A percentile compares a stretch with the other conserved stretches of the same genome.
Evolutionary conservation across 805 yeast genomes (phyloP).

Genomic region (Metschnikowia noctiluminum): DNA sequence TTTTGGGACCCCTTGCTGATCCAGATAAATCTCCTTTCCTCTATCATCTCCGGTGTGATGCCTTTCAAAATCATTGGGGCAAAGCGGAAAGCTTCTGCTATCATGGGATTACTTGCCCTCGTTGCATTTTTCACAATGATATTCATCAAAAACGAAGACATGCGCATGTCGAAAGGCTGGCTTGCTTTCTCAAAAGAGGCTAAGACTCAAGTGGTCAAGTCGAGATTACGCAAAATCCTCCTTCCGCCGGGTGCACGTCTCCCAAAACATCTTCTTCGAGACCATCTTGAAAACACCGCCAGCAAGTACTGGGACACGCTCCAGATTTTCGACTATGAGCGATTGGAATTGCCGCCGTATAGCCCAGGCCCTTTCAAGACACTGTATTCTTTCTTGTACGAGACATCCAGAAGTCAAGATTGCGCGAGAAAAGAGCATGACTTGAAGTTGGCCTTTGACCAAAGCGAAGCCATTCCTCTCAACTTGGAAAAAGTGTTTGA

Average conservation of each 20-base stretch:
- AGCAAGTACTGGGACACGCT: constrained; percentile 2
- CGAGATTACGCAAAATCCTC: background rate
- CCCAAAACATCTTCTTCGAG: constrained; percentile 1
- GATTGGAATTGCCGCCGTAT: constrained; percentile 1
- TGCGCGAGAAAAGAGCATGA: constrained; percentile 1
- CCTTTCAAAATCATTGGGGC: too few species aligned
- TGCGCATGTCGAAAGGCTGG: too few species aligned
- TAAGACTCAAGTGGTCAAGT: background rate
- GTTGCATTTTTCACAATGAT: background rate
- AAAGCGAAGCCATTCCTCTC: constrained; percentile 2
- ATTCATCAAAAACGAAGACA: too few species aligned
- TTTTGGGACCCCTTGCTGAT: too few species aligned
- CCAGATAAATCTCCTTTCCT: too few species aligned
- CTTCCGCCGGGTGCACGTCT: constrained; percentile 7
- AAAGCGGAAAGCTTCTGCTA: too few species aligned
- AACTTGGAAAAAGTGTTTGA: constrained; percentile 4
- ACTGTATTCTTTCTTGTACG: background rate
- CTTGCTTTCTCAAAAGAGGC: background rate
- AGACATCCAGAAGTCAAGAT: background rate
- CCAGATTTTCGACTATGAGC: constrained; percentile 1
- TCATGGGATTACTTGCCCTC: too few species aligned
- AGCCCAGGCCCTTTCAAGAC: constrained; percentile 1
- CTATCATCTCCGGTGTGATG: too few species aligned
- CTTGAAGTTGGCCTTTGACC: background rate
- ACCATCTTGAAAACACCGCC: constrained; percentile 5